These are phyloP conservation scores for Paramecium pentaurelia DNA, from an alignment of 73 alveolate genomes.

Conservation along the genomic window DNA sequence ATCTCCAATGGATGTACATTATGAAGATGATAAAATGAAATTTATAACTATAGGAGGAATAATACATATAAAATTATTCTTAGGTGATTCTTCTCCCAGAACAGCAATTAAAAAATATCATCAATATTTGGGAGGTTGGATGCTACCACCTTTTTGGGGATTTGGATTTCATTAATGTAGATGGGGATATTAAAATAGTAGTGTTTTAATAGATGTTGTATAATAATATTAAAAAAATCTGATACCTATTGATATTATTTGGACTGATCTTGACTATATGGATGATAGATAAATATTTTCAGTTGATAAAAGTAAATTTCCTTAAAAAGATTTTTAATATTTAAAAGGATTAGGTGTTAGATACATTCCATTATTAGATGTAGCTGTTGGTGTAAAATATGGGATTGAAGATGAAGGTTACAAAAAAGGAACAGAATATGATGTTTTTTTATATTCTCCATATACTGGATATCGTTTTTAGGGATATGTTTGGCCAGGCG, in stretches of 20 bases:
- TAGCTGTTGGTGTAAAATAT: slow-evolving; percentile 79
- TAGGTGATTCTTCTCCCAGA: neutral
- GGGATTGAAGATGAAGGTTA: slow-evolving; percentile 72
- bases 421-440: slow-evolving; percentile 69
- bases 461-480: slow-evolving; percentile 74
- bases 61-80: neutral
- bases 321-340: slow-evolving; percentile 6
- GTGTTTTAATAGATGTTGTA: slow-evolving; percentile 71
- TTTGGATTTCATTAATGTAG: slow-evolving; percentile 93
- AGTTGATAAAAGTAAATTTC: neutral
- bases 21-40: neutral
- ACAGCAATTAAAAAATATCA: neutral
- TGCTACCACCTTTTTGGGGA: slow-evolving; percentile 79
- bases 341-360: slow-evolving; percentile 64
- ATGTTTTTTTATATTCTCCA: slow-evolving; percentile 83
- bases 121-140: slow-evolving; percentile 39
- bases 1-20: slow-evolving; percentile 19
- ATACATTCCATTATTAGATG: slow-evolving; percentile 94
- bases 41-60: slow-evolving; percentile 42
- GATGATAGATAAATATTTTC: slow-evolving; percentile 59
- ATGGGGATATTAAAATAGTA: slow-evolving; percentile 87
- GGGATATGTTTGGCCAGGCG: slow-evolving; percentile 96
- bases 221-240: slow-evolving; percentile 2
- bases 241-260: slow-evolving; percentile 93
- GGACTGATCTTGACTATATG: slow-evolving; percentile 98